Conservation (phyloP, 2,329 filamentous ascomycete species). For the Aspergillus cejpii region DNA sequence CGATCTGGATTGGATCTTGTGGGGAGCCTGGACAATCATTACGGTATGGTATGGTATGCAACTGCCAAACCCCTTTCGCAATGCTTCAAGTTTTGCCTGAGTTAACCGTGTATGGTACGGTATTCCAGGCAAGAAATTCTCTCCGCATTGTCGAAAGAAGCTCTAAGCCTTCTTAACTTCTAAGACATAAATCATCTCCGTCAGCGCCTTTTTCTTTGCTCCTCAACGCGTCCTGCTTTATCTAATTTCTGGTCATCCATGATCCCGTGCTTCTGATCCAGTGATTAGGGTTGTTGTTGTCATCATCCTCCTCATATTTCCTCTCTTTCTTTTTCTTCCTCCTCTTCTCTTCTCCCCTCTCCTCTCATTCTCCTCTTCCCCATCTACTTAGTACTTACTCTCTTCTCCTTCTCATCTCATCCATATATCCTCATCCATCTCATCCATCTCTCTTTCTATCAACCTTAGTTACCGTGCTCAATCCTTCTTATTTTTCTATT, state of each 20-base stretch:
- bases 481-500: no score
- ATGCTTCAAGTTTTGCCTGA: no score
- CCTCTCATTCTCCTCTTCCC: constrained; percentile 10
- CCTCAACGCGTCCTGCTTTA: constrained; percentile 1
- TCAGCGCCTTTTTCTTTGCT: constrained; percentile 13
- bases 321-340: constrained; percentile 7
- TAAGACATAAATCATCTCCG: constrained; percentile 11
- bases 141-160: constrained; percentile 17
- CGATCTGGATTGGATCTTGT: constrained; percentile 16
- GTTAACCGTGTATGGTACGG: constrained; percentile 11
- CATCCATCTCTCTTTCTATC: constrained; percentile 10
- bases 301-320: constrained; percentile 9
- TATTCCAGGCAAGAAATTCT: constrained; percentile 11
- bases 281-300: constrained; percentile 8
- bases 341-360: constrained; percentile 10
- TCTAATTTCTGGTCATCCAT: not conserved
- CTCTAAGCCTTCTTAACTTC: constrained; percentile 9
- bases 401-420: constrained; percentile 13
- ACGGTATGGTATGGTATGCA: constrained; percentile 15
- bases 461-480: no score
- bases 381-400: constrained; percentile 6
- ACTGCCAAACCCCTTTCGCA: not conserved
- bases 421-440: no score
- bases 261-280: constrained; percentile 5
- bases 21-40: constrained; percentile 3